phyloP scores from a whole-genome alignment of 2,329 filamentous ascomycete species.

The Ophiosphaerella herpotricha region DNA sequence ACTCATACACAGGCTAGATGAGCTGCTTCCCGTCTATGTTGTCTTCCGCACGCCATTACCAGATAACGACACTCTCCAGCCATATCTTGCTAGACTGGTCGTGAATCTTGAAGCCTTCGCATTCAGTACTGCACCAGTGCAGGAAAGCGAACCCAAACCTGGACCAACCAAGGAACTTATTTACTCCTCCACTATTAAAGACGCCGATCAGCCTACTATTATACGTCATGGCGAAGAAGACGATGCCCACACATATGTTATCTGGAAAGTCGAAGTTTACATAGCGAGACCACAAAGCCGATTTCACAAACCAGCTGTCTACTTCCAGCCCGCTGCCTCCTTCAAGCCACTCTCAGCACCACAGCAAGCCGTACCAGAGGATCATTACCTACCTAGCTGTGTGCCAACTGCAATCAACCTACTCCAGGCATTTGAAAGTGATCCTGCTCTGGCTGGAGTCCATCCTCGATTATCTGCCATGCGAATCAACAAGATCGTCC shows the following conservation, averaged over 20 bases:
- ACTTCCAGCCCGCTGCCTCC: constrained; percentile 62
- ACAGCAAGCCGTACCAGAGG: constrained; percentile 49
- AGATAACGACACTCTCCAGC: constrained; percentile 61
- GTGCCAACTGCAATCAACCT: constrained; percentile 74
- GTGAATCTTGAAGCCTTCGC: constrained; percentile 71
- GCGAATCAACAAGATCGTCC: constrained; percentile 74
- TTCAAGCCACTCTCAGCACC: constrained; percentile 59
- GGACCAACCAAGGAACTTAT: constrained; percentile 59
- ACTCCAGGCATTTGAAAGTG: constrained; percentile 72
- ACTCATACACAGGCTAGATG: constrained; percentile 67
- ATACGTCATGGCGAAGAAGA: constrained; percentile 32
- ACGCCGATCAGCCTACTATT: constrained; percentile 37
- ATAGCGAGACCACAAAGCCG: constrained; percentile 60
- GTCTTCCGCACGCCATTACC: constrained; percentile 68
- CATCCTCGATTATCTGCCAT: constrained; percentile 72
- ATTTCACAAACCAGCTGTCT: constrained; percentile 67
- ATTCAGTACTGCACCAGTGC: constrained; percentile 54
- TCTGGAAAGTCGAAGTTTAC: constrained; percentile 47
- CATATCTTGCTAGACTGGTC: constrained; percentile 65
- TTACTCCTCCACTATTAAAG: constrained; percentile 53
- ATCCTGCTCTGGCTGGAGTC: constrained; percentile 65
- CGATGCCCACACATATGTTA: constrained; percentile 37
- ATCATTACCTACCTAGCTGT: constrained; percentile 72
- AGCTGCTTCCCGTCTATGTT: constrained; percentile 71
- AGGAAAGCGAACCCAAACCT: constrained; percentile 45